These are phyloP conservation scores for Amesomyces nigricolor DNA, from an alignment of 2,329 filamentous ascomycete species.

Conservation along the genomic window DNA sequence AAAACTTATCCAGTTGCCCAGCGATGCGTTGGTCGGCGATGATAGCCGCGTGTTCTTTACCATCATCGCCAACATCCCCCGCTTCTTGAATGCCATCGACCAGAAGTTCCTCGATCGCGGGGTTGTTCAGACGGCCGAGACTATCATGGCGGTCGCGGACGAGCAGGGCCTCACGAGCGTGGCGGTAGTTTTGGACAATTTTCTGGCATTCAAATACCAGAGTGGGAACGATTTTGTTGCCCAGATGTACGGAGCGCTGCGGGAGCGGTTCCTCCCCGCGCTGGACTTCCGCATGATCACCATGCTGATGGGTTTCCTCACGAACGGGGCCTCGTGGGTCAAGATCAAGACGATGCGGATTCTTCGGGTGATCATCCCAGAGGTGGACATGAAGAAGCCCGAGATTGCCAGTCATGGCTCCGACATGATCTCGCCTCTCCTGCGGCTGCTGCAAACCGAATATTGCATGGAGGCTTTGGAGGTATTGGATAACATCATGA, in stretches of 20 bases:
- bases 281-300: constrained; percentile 81
- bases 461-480: constrained; percentile 88
- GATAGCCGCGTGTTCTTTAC: constrained; percentile 78
- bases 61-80: constrained; percentile 84
- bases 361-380: constrained; percentile 75
- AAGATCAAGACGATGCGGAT: constrained; percentile 91
- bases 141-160: constrained; percentile 68
- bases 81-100: constrained; percentile 76
- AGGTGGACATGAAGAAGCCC: constrained; percentile 86
- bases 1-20: constrained; percentile 70
- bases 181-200: constrained; percentile 62
- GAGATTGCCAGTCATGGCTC: constrained; percentile 88
- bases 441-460: constrained; percentile 85
- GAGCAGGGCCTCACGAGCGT: constrained; percentile 63
- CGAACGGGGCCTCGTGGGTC: constrained; percentile 83
- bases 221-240: constrained; percentile 69
- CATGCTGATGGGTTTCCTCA: constrained; percentile 85
- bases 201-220: constrained; percentile 61
- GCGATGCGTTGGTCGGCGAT: constrained; percentile 74
- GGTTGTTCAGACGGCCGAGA: constrained; percentile 58
- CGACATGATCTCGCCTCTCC: constrained; percentile 86
- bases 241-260: constrained; percentile 67
- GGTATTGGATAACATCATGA: constrained; percentile 92
- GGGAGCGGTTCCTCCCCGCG: constrained; percentile 71
- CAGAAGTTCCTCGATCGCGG: constrained; percentile 50